Evolutionary conservation across 257 asterid genomes (phyloP), one percentile per base, ranked within the genome.

Genomic region (Penstemon davidsonii): DNA sequence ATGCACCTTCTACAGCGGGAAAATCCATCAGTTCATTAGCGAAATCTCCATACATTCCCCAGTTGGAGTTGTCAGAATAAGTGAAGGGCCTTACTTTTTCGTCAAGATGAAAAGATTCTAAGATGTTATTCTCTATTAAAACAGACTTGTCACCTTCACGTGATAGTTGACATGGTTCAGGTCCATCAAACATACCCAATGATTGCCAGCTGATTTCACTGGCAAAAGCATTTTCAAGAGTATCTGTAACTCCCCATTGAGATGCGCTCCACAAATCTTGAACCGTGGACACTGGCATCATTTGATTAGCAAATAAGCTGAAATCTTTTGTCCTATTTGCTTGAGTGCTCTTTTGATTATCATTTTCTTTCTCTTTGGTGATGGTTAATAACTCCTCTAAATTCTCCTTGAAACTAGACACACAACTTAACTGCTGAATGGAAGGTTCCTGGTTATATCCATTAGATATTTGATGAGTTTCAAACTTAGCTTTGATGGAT

Each of bases 201-300:
- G 70, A 70, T 55, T 72, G 85, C 76, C 66, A 67, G 49, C 60
- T 59, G 59, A 59, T 43, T 60, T 77, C 83, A 62, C 64, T 62
- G 61, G 70, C 83, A 62, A 61, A 45, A 55, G 15, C 79, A 75
- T 62, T 63, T 39, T 78, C 83, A 7, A 18, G 72, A 55, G 79
- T 57, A 50, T 66, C 36, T 63, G 71, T 62, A 42, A 52, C 40
- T 65, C 52, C 70, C 66, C 59, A 18, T 55, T 42, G 68, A 6
- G 78, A 72, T 42, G 78, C 33, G 72, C 76, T 68, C 75, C 78
- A 74, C 58, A 78, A 69, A 74, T 86, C 82, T 40, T 81, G 87
- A 75, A 80, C 71, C 75, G 47, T 64, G 62, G 15, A 37, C 37
- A 66, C 72, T 41, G 88, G 79, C 66, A 75, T 72, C 71, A 78